These are phyloP conservation scores for Gossypium turneri DNA, from an alignment of 345 rosid genomes.

Conservation along the genomic window DNA sequence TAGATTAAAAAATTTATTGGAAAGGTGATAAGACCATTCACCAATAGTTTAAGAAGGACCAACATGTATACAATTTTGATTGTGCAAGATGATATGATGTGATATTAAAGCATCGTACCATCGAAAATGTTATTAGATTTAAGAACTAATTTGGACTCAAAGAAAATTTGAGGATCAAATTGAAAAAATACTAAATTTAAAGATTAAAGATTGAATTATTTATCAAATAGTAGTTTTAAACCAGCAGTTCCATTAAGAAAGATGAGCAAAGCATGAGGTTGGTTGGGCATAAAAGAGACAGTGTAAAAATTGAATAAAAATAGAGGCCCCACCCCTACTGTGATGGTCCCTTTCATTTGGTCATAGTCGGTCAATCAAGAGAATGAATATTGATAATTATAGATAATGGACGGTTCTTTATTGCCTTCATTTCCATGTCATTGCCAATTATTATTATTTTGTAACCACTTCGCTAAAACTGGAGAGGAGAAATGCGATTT, in stretches of 20 bases:
- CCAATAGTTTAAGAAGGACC: background rate
- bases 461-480: background rate
- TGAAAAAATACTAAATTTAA: too few relatives aligned
- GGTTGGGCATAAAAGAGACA: background rate
- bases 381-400: background rate
- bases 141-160: too few relatives aligned
- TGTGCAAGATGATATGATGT: background rate
- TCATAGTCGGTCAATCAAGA: background rate
- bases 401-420: constrained; percentile 16
- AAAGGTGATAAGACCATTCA: background rate
- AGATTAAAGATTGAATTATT: too few relatives aligned
- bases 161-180: too few relatives aligned
- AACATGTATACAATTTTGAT: background rate
- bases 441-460: background rate
- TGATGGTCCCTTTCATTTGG: background rate
- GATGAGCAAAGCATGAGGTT: background rate
- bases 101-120: too few relatives aligned
- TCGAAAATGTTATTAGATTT: too few relatives aligned
- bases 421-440: background rate
- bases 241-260: too few relatives aligned
- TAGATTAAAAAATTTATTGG: background rate
- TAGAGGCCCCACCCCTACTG: too few relatives aligned
- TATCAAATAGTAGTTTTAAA: too few relatives aligned
- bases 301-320: background rate
- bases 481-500: too few relatives aligned